Conservation (phyloP, 1,139 yeast species). For the Kurtzmaniella natalensis region DNA sequence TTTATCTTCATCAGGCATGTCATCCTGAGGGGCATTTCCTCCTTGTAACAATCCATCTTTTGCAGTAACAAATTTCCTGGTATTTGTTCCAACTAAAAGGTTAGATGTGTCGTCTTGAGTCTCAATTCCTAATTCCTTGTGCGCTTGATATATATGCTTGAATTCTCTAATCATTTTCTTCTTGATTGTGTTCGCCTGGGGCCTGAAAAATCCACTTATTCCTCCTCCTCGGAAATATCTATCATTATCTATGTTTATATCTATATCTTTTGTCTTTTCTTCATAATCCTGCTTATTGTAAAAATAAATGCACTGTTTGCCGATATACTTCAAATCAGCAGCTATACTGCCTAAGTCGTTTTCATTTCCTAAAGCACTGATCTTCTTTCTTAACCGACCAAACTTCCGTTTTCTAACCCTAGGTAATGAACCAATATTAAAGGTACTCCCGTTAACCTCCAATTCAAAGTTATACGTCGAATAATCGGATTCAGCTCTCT, state of each 20-base stretch:
- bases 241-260: no score
- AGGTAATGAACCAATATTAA: constrained; percentile 48
- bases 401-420: constrained; percentile 22
- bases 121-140: no score
- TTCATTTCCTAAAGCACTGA: neutral
- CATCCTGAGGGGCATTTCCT: constrained; percentile 47
- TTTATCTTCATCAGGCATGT: constrained; percentile 54
- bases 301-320: constrained; percentile 27
- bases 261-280: no score
- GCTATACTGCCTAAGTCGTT: constrained; percentile 14
- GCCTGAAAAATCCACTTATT: constrained; percentile 50
- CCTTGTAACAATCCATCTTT: constrained; percentile 51
- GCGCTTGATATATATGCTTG: neutral
- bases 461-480: constrained; percentile 25
- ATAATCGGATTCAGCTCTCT: constrained; percentile 10
- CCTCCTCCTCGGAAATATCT: constrained; percentile 3
- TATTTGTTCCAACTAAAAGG: constrained; percentile 27
- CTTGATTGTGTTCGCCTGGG: constrained; percentile 43
- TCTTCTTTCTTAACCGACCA: constrained; percentile 12
- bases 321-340: constrained; percentile 21
- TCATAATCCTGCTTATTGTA: constrained; percentile 20
- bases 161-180: constrained; percentile 32
- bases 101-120: no score
- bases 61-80: constrained; percentile 37
- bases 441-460: constrained; percentile 23